These are phyloP conservation scores for Linum usitatissimum DNA, from an alignment of 345 rosid genomes.

Conservation along the genomic window DNA sequence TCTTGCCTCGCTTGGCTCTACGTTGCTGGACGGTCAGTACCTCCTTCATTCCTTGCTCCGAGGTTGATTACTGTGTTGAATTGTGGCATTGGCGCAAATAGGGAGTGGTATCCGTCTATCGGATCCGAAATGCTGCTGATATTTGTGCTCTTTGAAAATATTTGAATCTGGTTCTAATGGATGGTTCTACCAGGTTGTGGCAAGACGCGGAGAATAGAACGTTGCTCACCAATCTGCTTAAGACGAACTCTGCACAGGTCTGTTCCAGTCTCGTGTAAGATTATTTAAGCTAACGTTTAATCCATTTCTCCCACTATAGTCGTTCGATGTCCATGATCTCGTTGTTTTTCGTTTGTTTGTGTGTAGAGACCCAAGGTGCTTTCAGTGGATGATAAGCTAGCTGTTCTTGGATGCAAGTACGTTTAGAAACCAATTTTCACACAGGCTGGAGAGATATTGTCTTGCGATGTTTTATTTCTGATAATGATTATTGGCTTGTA, in stretches of 20 bases:
- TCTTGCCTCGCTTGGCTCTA: slow-evolving; percentile 97
- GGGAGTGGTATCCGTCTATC: neutral
- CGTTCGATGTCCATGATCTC: neutral
- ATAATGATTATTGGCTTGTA: slow-evolving; percentile 20
- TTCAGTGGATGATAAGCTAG: slow-evolving; percentile 70
- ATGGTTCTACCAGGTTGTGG: slow-evolving; percentile 55
- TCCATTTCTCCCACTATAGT: neutral
- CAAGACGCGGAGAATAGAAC: slow-evolving; percentile 87
- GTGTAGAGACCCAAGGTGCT: slow-evolving; percentile 84
- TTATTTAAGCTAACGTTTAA: neutral
- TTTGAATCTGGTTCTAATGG: neutral
- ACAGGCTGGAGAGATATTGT: neutral
- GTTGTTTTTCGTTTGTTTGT: slow-evolving; percentile 11
- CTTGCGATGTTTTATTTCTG: neutral
- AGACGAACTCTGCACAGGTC: slow-evolving; percentile 66
- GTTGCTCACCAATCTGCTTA: slow-evolving; percentile 52
- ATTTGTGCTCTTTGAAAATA: neutral
- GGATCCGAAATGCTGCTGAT: neutral
- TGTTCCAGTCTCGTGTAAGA: neutral
- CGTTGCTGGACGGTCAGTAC: slow-evolving; percentile 74
- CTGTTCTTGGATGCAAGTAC: slow-evolving; percentile 85
- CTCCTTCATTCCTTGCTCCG: neutral
- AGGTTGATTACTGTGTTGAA: neutral
- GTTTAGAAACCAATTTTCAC: slow-evolving; percentile 13
- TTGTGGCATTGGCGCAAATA: neutral